Conservation (phyloP, 2,329 filamentous ascomycete genomes). For the Xylariaceae sp. region DNA sequence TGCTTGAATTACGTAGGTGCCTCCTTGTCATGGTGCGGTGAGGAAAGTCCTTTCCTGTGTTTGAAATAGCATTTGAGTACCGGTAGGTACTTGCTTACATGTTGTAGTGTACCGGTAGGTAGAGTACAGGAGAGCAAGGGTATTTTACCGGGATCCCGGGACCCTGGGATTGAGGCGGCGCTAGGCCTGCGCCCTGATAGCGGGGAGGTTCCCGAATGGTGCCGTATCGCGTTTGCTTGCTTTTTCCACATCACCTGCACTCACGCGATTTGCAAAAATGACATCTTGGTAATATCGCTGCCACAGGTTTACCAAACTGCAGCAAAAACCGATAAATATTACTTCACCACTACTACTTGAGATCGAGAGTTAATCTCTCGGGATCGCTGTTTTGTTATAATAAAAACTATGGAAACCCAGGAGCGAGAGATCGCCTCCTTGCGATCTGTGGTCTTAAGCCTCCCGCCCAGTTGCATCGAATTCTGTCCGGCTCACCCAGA, state of each 20-base stretch:
- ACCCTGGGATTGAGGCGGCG: conserved; percentile 7
- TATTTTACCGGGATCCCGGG: conserved; percentile 6
- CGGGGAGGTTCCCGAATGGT: conserved; percentile 36
- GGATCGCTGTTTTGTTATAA: neutral
- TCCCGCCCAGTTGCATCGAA: conserved; percentile 80
- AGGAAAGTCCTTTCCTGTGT: conserved; percentile 9
- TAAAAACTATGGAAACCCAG: conserved; percentile 10
- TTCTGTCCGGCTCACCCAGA: conserved; percentile 69
- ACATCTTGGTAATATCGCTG: neutral
- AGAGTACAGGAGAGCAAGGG: neutral
- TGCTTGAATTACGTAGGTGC: neutral
- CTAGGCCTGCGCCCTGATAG: conserved; percentile 31
- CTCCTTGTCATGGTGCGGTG: neutral
- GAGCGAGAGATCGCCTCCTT: conserved; percentile 48
- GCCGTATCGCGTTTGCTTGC: conserved; percentile 6
- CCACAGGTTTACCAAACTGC: neutral
- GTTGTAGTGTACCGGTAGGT: neutral
- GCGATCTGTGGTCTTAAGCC: conserved; percentile 61
- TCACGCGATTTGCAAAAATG: neutral
- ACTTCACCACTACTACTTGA: neutral
- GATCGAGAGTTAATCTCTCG: neutral
- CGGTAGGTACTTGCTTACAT: no score
- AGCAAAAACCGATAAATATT: neutral
- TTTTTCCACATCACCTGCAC: conserved; percentile 18
- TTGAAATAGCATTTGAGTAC: no score